Conservation (phyloP, 345 rosid species). For the Eucalyptus virginea region DNA sequence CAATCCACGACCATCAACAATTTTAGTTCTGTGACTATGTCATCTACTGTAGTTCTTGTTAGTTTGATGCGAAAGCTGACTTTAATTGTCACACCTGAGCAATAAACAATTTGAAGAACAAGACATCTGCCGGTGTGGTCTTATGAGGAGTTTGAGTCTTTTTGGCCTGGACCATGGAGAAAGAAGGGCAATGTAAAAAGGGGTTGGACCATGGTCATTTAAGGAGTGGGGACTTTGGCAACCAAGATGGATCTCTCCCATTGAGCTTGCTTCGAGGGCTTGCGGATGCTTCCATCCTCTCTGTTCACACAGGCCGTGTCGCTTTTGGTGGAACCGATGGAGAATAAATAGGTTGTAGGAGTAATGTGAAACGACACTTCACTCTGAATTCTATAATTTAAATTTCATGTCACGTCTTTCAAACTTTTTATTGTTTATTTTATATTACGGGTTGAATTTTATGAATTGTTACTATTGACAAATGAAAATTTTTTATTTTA, state of each 20-base stretch:
- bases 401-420: no score
- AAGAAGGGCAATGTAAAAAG: no score
- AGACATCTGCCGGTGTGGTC: neutral
- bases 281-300: neutral
- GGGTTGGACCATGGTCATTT: neutral
- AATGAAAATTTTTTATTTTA: no score
- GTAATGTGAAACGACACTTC: neutral
- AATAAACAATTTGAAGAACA: neutral
- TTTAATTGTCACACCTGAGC: neutral
- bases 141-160: no score
- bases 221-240: neutral
- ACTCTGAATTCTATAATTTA: no score
- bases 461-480: no score
- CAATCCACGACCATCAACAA: neutral
- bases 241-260: neutral
- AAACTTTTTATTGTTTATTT: no score
- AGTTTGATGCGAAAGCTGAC: neutral
- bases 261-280: neutral
- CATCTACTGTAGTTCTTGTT: neutral
- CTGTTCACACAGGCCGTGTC: neutral
- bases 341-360: neutral
- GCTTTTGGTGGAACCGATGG: neutral
- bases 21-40: neutral
- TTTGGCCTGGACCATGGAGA: no score
- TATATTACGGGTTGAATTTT: no score